These are phyloP conservation scores for Penicillium sp. DNA, from an alignment of 2,329 filamentous ascomycete genomes.

Conservation along the genomic window DNA sequence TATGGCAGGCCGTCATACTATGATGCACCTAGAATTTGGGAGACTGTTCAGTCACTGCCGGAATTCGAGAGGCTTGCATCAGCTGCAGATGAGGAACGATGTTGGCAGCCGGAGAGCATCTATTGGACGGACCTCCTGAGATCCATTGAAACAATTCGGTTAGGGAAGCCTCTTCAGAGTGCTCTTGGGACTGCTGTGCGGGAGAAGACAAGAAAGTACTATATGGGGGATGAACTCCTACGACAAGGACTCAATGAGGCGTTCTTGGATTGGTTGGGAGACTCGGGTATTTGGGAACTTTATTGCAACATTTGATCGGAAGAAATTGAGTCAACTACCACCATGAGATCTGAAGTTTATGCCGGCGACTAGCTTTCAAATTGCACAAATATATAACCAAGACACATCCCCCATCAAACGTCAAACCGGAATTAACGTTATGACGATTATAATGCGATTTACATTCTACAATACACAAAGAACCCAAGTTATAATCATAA, in stretches of 20 bases:
- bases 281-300: conserved; percentile 9
- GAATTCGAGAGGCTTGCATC: conserved; percentile 10
- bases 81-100: conserved; percentile 4
- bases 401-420: background rate
- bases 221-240: conserved; percentile 18
- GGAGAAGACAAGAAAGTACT: conserved; percentile 1
- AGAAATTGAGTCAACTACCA: background rate
- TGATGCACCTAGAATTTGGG: conserved; percentile 12
- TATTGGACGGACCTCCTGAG: conserved; percentile 15
- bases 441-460: too few relatives aligned
- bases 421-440: background rate
- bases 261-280: conserved; percentile 14
- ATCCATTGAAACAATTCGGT: conserved; percentile 10
- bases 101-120: conserved; percentile 9
- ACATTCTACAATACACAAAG: background rate
- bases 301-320: conserved; percentile 3
- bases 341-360: background rate
- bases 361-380: background rate
- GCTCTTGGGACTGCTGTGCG: conserved; percentile 1
- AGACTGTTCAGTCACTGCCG: conserved; percentile 5
- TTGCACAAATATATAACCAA: background rate
- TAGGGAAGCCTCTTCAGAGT: conserved; percentile 7
- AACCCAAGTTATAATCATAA: background rate
- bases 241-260: conserved; percentile 16
- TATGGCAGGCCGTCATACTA: conserved; percentile 14